Evolutionary conservation across 441 rosid species (phyloP).

Genomic region (Lagerstroemia fauriei): DNA sequence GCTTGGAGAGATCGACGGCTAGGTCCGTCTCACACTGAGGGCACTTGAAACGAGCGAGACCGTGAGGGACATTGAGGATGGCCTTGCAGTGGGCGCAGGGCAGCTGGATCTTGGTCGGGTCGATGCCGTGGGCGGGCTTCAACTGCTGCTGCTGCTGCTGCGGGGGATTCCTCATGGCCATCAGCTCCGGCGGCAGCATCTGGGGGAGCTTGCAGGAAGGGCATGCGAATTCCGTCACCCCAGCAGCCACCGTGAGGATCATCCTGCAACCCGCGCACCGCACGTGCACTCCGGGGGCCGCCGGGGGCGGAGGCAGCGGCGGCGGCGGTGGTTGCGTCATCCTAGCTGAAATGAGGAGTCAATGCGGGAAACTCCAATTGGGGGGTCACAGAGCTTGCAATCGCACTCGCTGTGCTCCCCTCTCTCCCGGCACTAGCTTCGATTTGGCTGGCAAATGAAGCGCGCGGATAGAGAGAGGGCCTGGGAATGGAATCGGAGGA

Average conservation of each 20-base stretch:
- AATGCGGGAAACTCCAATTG: conserved; percentile 3
- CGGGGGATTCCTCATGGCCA: conserved; percentile 41
- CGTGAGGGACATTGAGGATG: conserved; percentile 89
- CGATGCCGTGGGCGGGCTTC: conserved; percentile 88
- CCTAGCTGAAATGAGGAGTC: neutral
- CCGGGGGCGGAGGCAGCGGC: conserved; percentile 37
- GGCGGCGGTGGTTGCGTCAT: conserved; percentile 42
- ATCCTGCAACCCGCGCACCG: conserved; percentile 91
- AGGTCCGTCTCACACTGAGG: conserved; percentile 87
- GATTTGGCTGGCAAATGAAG: neutral
- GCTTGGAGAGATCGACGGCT: conserved; percentile 73
- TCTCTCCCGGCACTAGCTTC: conserved; percentile 3
- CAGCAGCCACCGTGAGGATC: conserved; percentile 69
- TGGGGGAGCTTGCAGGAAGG: conserved; percentile 85
- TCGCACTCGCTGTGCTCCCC: neutral
- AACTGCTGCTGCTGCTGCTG: conserved; percentile 20
- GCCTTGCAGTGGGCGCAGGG: conserved; percentile 96
- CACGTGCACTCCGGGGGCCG: conserved; percentile 65
- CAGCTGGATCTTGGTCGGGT: conserved; percentile 95
- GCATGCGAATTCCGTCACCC: conserved; percentile 75
- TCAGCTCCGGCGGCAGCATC: conserved; percentile 94
- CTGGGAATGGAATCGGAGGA: neutral
- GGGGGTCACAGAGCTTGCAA: neutral
- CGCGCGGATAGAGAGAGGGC: neutral
- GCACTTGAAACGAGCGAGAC: conserved; percentile 76